Base-by-base conservation (phyloP, 768 basidiomycete genomes). In the Leccinum broughii region DNA sequence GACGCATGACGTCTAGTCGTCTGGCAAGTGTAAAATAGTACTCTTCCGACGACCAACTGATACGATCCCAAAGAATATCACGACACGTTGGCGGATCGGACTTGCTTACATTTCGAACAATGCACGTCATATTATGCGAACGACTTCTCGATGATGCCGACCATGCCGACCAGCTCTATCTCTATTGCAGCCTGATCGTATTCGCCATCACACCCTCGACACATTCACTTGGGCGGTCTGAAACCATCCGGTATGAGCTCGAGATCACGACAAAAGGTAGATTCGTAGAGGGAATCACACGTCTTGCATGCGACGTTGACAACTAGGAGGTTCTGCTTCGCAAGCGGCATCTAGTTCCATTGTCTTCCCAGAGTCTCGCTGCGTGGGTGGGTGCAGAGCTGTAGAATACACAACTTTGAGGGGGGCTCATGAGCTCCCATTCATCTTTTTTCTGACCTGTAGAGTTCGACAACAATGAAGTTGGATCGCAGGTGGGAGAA, bases 191-290 rank as follows among this genome's bases (percentile, higher is more conserved):
- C 76, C 22, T 88, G 85, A 70, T 99, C 95, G 73, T 93, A 96
- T 72, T 96, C 92, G 37, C 88, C 87, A 20, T 84, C 85, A 66
- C 95, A 97, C 56, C 77, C 77, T 54, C 78, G 75, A 68, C 94
- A 92, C 5, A 5, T 15, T 92, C 91, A 94, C 58, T 82, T 84
- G 20, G 76, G 69, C 7, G 81, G 78, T n/a, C 80, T 76, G 7
- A 81, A 63, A 66, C 80, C 76, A 63, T 78, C 78, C 10, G 92
- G 87, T 44, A 93, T 78, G 41, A 97, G 80, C 60, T 93, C 90
- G 14, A 86, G 81, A 75, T 98, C 96, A 13, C 96, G 85, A 72
- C 96, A 98, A 69, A 99, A 91, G 73, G 98, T 96, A 68, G 98
- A 91, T 71, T 96, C 93, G 4, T 90, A 85, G 59, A 95, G 81